Evolutionary conservation across 108 stramenopile species (phyloP), one percentile per base, ranked within the genome.

Genomic region (Mediolabrus comicus): DNA sequence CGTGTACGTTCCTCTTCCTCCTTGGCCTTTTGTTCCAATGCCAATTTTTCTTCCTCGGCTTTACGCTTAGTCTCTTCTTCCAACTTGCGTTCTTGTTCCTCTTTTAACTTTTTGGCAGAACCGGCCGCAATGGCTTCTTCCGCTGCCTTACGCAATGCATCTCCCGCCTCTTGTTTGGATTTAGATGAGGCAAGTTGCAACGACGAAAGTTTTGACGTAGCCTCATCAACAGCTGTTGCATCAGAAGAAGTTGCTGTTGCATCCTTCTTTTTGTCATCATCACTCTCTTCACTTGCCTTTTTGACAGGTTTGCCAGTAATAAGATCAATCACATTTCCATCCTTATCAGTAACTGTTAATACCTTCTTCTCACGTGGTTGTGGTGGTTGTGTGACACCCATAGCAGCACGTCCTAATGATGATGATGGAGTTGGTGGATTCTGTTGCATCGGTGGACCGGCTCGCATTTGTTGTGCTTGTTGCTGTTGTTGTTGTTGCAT

Each of bases 301-400:
- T 17, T 0, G 1, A 49, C 46, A 49, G 46, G 46, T 49, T 55
- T 76, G 1, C 32, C 74, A 9, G 17, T 36, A 11, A 58, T 31
- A 26, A 86, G 67, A 61, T 89, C 86, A 61, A 87, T 83, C 5
- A 77, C 75, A 53, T 89, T 89, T 1, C 88, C 90, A 56, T 77
- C 26, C 71, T 87, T 90, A 59, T 90, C 85, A 35, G 66, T 75
- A 34, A 75, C 74, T 32, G 60, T 55, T 10, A 74, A 36, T 49
- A 27, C 65, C 34, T 62, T 75, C 1, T 43, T 32, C 13, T 14
- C 46, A 19, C 65, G 34, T 36, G 65, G 54, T 26, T 36, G 11
- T 12, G 32, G 52, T 12, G 31, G 34, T 35, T 13, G 49, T 0
- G 30, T 13, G 19, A 28, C 13, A 32, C 46, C 29, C 3, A 11